phyloP scores from a whole-genome alignment of 345 rosid genomes.

The Linum trigynum region DNA sequence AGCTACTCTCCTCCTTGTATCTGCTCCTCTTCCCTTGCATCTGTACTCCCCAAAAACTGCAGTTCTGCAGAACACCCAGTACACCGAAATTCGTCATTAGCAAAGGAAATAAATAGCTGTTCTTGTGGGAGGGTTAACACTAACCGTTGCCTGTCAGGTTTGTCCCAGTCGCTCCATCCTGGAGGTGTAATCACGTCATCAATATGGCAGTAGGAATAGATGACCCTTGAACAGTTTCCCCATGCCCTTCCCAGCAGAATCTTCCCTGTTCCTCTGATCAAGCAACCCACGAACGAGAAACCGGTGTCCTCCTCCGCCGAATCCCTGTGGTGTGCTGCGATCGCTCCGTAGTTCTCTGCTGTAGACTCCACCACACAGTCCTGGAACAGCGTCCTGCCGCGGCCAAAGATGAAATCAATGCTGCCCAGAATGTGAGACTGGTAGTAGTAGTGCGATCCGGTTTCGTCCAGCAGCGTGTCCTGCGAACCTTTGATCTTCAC shows the following conservation, averaged over 20 bases:
- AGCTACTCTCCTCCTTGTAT: conserved; percentile 43
- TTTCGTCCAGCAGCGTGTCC: conserved; percentile 78
- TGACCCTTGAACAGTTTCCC: conserved; percentile 68
- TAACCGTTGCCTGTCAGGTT: conserved; percentile 47
- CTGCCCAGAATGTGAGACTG: conserved; percentile 63
- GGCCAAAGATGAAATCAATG: conserved; percentile 82
- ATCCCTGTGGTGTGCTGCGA: conserved; percentile 81
- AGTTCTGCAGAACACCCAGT: conserved; percentile 37
- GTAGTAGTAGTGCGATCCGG: conserved; percentile 72
- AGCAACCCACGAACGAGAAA: conserved; percentile 70
- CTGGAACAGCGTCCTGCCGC: conserved; percentile 68
- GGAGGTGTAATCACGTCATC: conserved; percentile 49
- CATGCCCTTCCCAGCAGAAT: conserved; percentile 82
- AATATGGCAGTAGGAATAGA: conserved; percentile 63
- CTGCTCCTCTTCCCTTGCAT: conserved; percentile 79
- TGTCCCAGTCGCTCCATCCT: conserved; percentile 89
- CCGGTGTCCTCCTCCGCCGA: conserved; percentile 60
- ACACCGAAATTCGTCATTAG: neutral
- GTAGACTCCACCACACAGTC: conserved; percentile 62
- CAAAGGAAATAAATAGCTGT: neutral
- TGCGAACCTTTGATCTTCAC: conserved; percentile 68
- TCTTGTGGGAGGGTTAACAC: neutral
- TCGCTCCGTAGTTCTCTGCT: conserved; percentile 53
- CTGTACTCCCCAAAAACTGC: conserved; percentile 65
- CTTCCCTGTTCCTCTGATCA: conserved; percentile 62